Percentiles rank a stretch among this genome's conserved stretches.
These are phyloP conservation scores for Zoysia pacifica DNA, from an alignment of 176 grass and related monocot genomes.

Conservation along the genomic window DNA sequence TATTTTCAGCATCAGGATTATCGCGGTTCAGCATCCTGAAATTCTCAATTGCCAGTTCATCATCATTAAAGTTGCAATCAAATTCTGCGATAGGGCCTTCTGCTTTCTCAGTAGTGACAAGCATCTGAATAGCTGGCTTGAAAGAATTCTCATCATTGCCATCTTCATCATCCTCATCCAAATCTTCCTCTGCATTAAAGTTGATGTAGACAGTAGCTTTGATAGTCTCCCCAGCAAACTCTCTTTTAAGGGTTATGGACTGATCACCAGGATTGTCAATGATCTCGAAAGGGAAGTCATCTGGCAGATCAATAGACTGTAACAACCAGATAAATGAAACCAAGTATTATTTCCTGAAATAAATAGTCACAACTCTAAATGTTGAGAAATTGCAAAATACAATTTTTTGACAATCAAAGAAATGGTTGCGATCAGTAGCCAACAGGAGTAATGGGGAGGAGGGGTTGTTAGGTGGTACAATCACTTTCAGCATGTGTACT, in stretches of 20 bases:
- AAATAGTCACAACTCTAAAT: neutral
- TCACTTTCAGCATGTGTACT: neutral
- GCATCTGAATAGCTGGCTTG: conserved; percentile 66
- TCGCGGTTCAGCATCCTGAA: conserved; percentile 59
- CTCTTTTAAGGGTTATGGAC: conserved; percentile 65
- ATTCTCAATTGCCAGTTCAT: conserved; percentile 75
- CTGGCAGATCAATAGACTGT: conserved; percentile 74
- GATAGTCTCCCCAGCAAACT: conserved; percentile 64
- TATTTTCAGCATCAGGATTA: conserved; percentile 51
- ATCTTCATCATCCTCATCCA: conserved; percentile 51
- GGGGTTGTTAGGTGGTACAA: neutral
- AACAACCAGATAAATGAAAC: neutral
- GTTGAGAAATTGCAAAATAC: neutral
- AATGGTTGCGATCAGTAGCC: neutral
- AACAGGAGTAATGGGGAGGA: neutral
- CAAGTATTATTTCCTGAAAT: neutral
- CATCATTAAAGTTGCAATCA: conserved; percentile 73
- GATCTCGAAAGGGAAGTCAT: conserved; percentile 82
- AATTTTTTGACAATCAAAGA: conserved; percentile 2
- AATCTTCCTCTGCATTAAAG: conserved; percentile 55
- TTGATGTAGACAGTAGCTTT: conserved; percentile 73
- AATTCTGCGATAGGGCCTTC: conserved; percentile 72
- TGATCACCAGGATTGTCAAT: conserved; percentile 85
- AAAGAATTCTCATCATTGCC: conserved; percentile 42
- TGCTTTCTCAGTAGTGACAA: conserved; percentile 68